Percentiles rank a stretch among this genome's conserved stretches.
phyloP scores from a whole-genome alignment of 192 early-diverging fungal species.

The Coemansia sp. region DNA sequence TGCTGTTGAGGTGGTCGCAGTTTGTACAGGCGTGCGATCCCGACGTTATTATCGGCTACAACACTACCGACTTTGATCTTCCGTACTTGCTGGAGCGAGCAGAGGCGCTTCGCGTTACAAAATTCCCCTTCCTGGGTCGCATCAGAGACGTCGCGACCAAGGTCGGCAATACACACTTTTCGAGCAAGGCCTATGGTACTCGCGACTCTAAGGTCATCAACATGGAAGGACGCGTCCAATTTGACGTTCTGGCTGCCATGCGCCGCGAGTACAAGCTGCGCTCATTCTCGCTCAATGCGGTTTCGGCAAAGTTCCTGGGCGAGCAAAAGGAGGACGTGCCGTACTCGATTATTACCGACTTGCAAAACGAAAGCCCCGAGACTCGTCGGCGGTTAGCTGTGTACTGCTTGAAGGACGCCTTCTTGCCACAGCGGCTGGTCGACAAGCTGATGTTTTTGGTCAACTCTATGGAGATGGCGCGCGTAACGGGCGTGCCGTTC shows the following conservation, averaged over 20 bases:
- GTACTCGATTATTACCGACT: slow-evolving; percentile 95
- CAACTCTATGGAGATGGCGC: slow-evolving; percentile 98
- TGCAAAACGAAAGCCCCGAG: slow-evolving; percentile 95
- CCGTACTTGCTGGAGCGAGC: slow-evolving; percentile 94
- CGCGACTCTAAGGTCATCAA: slow-evolving; percentile 89
- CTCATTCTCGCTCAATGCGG: slow-evolving; percentile 94
- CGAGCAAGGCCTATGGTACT: slow-evolving; percentile 92
- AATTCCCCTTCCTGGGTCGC: slow-evolving; percentile 87
- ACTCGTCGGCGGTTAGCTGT: slow-evolving; percentile 92
- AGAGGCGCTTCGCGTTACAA: slow-evolving; percentile 66
- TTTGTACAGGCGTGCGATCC: slow-evolving; percentile 88
- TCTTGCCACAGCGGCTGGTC: slow-evolving; percentile 87
- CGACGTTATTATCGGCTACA: slow-evolving; percentile 94
- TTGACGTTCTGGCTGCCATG: slow-evolving; percentile 93
- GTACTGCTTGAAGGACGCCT: slow-evolving; percentile 98
- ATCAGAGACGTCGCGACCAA: slow-evolving; percentile 49
- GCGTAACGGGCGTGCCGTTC: slow-evolving; percentile 96
- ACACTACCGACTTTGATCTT: slow-evolving; percentile 96
- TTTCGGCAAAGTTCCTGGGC: slow-evolving; percentile 91
- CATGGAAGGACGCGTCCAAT: slow-evolving; percentile 88
- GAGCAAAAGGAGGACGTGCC: slow-evolving; percentile 99
- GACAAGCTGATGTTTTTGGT: slow-evolving; percentile 97
- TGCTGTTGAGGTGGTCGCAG: slow-evolving; percentile 82
- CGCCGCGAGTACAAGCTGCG: slow-evolving; percentile 95
- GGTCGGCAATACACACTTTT: slow-evolving; percentile 60